These are phyloP conservation scores for Lonicera japonica DNA, from an alignment of 129 eudicot species.

Conservation along the genomic window DNA sequence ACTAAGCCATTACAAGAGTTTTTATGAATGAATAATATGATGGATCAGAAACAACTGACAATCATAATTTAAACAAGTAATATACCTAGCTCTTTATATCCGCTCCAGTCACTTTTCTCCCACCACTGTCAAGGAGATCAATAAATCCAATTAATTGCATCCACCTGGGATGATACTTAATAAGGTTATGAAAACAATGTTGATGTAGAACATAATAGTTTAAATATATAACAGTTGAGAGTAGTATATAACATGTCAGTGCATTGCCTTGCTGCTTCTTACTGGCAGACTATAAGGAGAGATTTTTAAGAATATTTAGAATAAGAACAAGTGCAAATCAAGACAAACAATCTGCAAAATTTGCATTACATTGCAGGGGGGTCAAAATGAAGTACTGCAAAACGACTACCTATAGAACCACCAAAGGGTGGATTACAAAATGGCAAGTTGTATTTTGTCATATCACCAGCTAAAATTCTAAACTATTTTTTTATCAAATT, in stretches of 20 bases:
- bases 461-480: no score
- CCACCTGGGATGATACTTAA: constrained; percentile 83
- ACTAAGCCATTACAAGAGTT: no score
- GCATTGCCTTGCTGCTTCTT: not conserved
- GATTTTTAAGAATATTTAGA: not conserved
- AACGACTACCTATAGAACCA: no score
- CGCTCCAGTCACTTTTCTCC: constrained; percentile 99
- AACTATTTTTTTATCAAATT: no score
- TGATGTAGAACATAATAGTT: not conserved
- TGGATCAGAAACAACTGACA: not conserved
- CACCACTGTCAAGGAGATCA: constrained; percentile 98
- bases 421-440: no score
- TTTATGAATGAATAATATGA: not conserved
- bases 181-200: constrained; percentile 30
- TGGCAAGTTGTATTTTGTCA: no score
- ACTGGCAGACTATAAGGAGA: not conserved
- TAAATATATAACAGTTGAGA: not conserved
- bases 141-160: constrained; percentile 82
- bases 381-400: no score
- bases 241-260: not conserved
- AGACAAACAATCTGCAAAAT: no score
- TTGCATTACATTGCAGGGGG: no score
- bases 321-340: not conserved
- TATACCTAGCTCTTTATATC: constrained; percentile 94
- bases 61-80: not conserved